Evolutionary conservation across 2,329 filamentous ascomycete species (phyloP), one percentile per base, ranked within the genome.

Genomic region (Aspergillus intermedius): DNA sequence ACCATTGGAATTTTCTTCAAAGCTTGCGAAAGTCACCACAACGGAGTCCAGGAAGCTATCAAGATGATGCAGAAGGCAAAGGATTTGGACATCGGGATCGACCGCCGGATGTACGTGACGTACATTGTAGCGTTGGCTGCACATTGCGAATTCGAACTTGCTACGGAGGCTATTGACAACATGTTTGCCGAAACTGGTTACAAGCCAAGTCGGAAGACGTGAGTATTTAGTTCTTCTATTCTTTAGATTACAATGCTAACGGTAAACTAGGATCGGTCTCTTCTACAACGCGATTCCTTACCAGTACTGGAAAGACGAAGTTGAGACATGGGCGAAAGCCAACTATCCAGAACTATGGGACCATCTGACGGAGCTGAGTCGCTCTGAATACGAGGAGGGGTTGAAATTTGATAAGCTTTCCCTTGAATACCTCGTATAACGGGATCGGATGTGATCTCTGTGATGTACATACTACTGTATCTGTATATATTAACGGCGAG

Each of bases 1-100:
- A 91, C 85, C 52, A 78, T 98, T 34, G 82, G 85, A 42, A 85
- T 93, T 30, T 84, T 90, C 2, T 88, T 98, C 58, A 83, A 84
- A 57, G 81, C 84, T 1, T 91, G 90, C 64, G 84, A 94, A 64
- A 74, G 73, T 52, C 76, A 73, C 49, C 62, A 66, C 44, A 67
- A 69, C 32, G 72, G 72, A 5, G 57, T 59, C 1, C 59, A 69
- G 28, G 71, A 74, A 49, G 72, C 73, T 2, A 75, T 61, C 74
- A 84, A 56, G 74, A 84, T 67, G 74, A 71, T 73, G 53, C 52
- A 59, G 17, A 77, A 77, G 53, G 81, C 86, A 37, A 80, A 81
- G 46, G 68, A 77, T 48, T 84, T 94, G 77, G 88, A 93, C 25
- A 78, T 97, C 46, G 84, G 88, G 37, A 77, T 95, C 21, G 86